A percentile compares a stretch with the other conserved stretches of the same genome.
Evolutionary conservation across 2,329 filamentous ascomycete species (phyloP).

Genomic region (Diatrype stigma): DNA sequence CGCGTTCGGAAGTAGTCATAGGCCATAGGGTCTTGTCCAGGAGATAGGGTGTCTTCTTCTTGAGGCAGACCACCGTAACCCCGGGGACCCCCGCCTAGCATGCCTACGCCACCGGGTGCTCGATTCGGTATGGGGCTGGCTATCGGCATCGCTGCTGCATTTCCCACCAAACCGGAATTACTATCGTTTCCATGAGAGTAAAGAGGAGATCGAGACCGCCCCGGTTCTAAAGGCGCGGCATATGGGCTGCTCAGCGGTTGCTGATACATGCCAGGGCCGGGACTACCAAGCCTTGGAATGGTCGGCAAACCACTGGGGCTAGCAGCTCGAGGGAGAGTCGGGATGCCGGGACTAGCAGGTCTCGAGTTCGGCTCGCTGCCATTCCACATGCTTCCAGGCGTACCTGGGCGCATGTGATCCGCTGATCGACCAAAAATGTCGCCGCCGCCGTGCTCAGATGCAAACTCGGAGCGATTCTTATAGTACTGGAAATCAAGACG

Average conservation of each 20-base stretch:
- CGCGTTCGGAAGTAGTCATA: conserved; percentile 53
- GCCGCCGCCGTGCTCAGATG: conserved; percentile 79
- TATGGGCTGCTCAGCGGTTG: conserved; percentile 21
- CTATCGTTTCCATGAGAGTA: conserved; percentile 51
- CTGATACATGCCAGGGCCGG: conserved; percentile 22
- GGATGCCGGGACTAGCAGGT: conserved; percentile 45
- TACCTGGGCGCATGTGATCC: conserved; percentile 58
- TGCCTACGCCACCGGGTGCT: conserved; percentile 34
- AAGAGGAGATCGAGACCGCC: conserved; percentile 41
- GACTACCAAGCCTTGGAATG: conserved; percentile 17
- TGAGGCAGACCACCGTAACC: conserved; percentile 59
- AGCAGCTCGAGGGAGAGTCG: conserved; percentile 21
- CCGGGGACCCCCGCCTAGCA: conserved; percentile 53
- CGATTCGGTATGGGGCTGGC: conserved; percentile 26
- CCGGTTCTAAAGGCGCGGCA: conserved; percentile 20
- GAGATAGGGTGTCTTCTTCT: conserved; percentile 37
- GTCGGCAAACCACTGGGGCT: conserved; percentile 24
- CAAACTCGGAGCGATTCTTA: conserved; percentile 86
- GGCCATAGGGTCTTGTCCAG: conserved; percentile 39
- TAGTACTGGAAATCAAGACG: conserved; percentile 88
- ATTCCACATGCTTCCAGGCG: conserved; percentile 50
- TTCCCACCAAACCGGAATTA: conserved; percentile 46
- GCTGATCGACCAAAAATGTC: conserved; percentile 57
- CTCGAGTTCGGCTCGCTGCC: conserved; percentile 41
- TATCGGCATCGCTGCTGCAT: conserved; percentile 50